Percentiles rank a stretch among this genome's conserved stretches.
Conservation (phyloP, 805 yeast genomes). For the Lachancea sp. region DNA sequence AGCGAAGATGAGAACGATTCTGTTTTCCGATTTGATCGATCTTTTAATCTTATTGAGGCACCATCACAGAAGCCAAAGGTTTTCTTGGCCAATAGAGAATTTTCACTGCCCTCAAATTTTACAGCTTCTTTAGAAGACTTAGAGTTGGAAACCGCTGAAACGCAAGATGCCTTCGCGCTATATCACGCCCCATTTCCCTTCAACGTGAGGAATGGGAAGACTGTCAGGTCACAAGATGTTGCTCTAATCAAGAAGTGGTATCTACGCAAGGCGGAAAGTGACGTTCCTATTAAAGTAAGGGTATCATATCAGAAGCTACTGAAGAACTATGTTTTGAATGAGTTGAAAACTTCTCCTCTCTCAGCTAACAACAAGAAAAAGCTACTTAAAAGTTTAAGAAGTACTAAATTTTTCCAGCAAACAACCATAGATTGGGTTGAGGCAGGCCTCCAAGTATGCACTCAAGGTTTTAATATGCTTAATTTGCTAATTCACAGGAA, state of each 20-base stretch:
- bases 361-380: slow-evolving; percentile 46
- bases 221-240: slow-evolving; percentile 83
- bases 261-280: slow-evolving; percentile 54
- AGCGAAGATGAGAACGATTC: slow-evolving; percentile 38
- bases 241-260: slow-evolving; percentile 81
- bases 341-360: slow-evolving; percentile 46
- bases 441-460: slow-evolving; percentile 90
- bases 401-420: slow-evolving; percentile 84
- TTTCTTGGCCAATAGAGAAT: slow-evolving; percentile 26
- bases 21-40: slow-evolving; percentile 50
- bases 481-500: slow-evolving; percentile 82
- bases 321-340: slow-evolving; percentile 66
- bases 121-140: slow-evolving; percentile 47
- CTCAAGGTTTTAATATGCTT: slow-evolving; percentile 91
- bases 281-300: slow-evolving; percentile 67
- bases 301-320: slow-evolving; percentile 87
- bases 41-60: slow-evolving; percentile 50
- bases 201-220: slow-evolving; percentile 63
- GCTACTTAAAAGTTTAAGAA: slow-evolving; percentile 57
- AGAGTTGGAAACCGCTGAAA: slow-evolving; percentile 41
- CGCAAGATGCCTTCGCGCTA: slow-evolving; percentile 55
- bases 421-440: slow-evolving; percentile 97
- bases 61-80: slow-evolving; percentile 18
- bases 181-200: slow-evolving; percentile 84
- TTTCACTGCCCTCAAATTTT: slow-evolving; percentile 39